Percentiles rank a stretch among this genome's conserved stretches.
These are phyloP conservation scores for Abelmoschus esculentus DNA, from an alignment of 345 rosid genomes.

Conservation along the genomic window DNA sequence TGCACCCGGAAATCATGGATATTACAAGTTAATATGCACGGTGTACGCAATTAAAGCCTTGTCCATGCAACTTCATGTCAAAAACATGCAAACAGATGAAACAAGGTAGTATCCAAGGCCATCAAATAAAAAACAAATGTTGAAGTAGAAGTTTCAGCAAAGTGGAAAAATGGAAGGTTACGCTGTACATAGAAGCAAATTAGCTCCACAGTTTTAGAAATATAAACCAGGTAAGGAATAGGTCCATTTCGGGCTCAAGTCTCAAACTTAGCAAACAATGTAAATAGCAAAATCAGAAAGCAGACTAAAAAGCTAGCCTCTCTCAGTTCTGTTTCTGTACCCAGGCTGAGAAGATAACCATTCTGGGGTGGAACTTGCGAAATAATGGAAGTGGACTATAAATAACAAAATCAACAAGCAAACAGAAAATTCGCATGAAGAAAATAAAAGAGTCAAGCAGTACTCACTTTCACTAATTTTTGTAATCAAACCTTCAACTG, in stretches of 20 bases:
- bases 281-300: neutral
- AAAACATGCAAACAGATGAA: neutral
- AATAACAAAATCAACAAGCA: neutral
- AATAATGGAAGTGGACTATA: neutral
- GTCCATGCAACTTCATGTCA: neutral
- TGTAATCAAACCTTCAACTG: conserved; percentile 87
- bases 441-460: conserved; percentile 7
- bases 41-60: neutral
- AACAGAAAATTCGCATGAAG: neutral
- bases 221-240: neutral
- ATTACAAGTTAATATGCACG: neutral
- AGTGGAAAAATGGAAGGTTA: neutral
- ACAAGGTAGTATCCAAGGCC: neutral
- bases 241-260: neutral
- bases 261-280: neutral
- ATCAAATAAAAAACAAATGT: neutral
- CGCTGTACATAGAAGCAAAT: neutral
- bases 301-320: neutral
- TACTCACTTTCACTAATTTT: conserved; percentile 91
- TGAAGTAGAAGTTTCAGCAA: neutral
- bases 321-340: neutral
- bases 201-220: neutral
- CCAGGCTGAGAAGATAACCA: neutral
- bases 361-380: neutral
- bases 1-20: conserved; percentile 17